A percentile compares a stretch with the other conserved stretches of the same genome.
These are phyloP conservation scores for Linum tenue DNA, from an alignment of 345 rosid genomes.

Conservation along the genomic window DNA sequence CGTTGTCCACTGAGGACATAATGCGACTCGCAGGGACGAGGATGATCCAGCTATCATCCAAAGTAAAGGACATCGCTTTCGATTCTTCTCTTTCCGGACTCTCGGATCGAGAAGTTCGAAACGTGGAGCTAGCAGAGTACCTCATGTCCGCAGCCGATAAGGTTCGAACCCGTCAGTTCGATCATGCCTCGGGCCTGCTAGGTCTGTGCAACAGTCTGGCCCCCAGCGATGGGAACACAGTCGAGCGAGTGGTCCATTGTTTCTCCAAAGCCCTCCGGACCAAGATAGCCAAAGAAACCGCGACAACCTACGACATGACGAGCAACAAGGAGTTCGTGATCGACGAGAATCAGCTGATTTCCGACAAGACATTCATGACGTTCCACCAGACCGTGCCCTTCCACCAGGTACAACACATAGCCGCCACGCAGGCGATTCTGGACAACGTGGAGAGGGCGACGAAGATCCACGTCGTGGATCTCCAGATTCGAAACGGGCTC, in stretches of 20 bases:
- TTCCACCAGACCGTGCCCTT: too few species aligned
- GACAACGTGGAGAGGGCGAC: neutral
- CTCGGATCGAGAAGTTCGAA: neutral
- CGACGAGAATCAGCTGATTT: too few species aligned
- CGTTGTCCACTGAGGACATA: neutral
- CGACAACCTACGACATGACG: neutral
- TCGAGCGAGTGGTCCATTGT: neutral
- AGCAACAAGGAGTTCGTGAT: too few species aligned
- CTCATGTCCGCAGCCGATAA: neutral
- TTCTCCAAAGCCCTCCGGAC: neutral
- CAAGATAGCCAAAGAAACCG: neutral
- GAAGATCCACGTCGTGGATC: too few species aligned
- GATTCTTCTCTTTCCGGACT: neutral
- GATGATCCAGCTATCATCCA: neutral
- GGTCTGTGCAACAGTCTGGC: neutral
- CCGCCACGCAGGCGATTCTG: too few species aligned
- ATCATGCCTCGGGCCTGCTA: neutral
- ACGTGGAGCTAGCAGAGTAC: neutral
- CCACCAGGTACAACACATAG: too few species aligned
- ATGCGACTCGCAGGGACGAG: neutral
- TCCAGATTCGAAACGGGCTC: too few species aligned
- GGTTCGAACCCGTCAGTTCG: neutral
- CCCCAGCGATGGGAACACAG: neutral
- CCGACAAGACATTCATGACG: too few species aligned
- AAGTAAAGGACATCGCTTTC: too few species aligned